These are phyloP conservation scores for Bipolaris zeicola DNA, from an alignment of 2,329 filamentous ascomycete species.

Conservation along the genomic window DNA sequence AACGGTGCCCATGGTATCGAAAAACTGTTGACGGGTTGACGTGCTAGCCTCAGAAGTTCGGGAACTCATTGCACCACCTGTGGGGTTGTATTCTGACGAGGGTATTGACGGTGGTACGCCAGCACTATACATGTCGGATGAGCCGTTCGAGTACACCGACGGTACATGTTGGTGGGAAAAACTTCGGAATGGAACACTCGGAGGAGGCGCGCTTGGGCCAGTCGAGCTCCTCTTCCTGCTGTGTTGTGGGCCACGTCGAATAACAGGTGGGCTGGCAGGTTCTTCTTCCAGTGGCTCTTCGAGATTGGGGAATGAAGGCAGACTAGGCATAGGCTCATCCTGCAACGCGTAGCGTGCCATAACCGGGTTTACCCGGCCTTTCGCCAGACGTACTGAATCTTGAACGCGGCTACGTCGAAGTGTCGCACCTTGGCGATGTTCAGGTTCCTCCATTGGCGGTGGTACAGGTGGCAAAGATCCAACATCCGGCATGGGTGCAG, in stretches of 20 bases:
- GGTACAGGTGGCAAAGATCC: conserved; percentile 54
- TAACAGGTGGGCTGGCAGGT: conserved; percentile 72
- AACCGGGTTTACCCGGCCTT: conserved; percentile 62
- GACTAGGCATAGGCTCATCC: conserved; percentile 39
- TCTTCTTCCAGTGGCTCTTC: conserved; percentile 62
- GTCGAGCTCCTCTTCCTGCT: conserved; percentile 90
- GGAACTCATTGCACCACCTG: conserved; percentile 52
- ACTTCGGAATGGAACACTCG: conserved; percentile 72
- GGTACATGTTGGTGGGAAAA: conserved; percentile 65
- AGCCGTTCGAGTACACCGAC: conserved; percentile 48
- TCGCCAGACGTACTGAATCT: conserved; percentile 88
- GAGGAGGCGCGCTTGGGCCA: conserved; percentile 72
- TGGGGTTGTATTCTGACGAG: conserved; percentile 49
- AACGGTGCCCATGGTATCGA: conserved; percentile 85
- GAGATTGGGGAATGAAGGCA: conserved; percentile 34
- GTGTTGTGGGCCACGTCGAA: conserved; percentile 73
- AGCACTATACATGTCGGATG: conserved; percentile 46
- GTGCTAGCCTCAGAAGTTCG: conserved; percentile 59
- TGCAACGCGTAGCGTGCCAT: conserved; percentile 43
- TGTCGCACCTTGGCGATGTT: conserved; percentile 47
- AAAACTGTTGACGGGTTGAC: conserved; percentile 65
- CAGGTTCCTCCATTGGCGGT: conserved; percentile 37
- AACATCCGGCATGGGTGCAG: conserved; percentile 78
- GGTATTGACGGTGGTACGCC: conserved; percentile 43
- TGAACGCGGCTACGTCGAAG: conserved; percentile 68